These are phyloP conservation scores for Schoenoplectus tabernaemontani DNA, from an alignment of 202 grass and related monocot genomes.

Conservation along the genomic window DNA sequence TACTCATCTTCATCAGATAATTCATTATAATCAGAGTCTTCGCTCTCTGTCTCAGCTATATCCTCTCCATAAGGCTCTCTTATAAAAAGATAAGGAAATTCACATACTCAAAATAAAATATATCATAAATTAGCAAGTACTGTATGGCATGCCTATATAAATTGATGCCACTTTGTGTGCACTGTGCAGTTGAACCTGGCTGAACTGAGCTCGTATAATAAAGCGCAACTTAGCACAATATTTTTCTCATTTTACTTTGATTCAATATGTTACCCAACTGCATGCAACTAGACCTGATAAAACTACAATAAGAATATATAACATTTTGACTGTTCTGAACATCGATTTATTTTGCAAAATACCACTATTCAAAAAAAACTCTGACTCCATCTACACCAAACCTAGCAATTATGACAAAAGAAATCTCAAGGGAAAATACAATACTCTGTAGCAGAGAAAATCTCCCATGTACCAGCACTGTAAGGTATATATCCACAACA, in stretches of 20 bases:
- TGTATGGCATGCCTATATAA: background rate
- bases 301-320: background rate
- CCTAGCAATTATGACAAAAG: background rate
- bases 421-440: background rate
- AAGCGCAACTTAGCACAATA: background rate
- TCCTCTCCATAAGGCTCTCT: slow-evolving; percentile 54
- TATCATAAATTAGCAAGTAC: background rate
- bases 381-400: background rate
- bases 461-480: background rate
- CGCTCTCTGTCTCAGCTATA: slow-evolving; percentile 55
- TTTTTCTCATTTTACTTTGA: background rate
- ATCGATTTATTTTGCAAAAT: background rate
- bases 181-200: background rate
- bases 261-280: background rate
- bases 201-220: background rate
- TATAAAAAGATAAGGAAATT: slow-evolving; percentile 7
- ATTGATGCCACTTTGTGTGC: background rate
- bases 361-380: background rate
- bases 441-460: too few relatives aligned
- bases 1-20: slow-evolving; percentile 54
- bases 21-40: slow-evolving; percentile 36
- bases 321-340: background rate
- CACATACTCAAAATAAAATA: background rate
- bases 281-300: background rate
- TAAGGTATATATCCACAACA: background rate